These are phyloP conservation scores for Gymnopus androsaceus DNA, from an alignment of 1,284 basidiomycete species.

Conservation along the genomic window DNA sequence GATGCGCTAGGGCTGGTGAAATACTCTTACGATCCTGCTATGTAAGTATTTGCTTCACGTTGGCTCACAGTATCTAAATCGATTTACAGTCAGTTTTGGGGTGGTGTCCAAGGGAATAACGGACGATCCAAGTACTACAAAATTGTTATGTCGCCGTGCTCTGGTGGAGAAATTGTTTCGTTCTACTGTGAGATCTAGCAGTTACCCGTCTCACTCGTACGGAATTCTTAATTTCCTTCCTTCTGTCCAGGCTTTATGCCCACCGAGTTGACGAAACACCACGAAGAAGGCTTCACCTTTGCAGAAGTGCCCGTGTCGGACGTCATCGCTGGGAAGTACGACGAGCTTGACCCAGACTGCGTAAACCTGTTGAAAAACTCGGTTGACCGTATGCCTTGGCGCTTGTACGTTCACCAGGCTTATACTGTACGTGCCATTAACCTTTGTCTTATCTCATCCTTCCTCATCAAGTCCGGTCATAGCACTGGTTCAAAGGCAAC, in stretches of 20 bases:
- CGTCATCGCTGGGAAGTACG: conserved; percentile 32
- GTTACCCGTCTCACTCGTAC: background rate
- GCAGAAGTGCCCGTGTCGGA: conserved; percentile 33
- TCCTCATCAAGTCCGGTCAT: background rate
- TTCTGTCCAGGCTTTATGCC: conserved; percentile 35
- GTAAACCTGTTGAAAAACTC: conserved; percentile 31
- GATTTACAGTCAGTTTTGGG: conserved; percentile 33
- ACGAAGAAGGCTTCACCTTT: conserved; percentile 35
- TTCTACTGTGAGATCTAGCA: conserved; percentile 29
- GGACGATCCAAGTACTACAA: conserved; percentile 37
- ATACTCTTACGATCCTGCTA: conserved; percentile 33
- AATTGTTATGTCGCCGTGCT: conserved; percentile 38
- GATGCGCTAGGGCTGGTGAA: conserved; percentile 32
- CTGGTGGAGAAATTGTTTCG: conserved; percentile 32
- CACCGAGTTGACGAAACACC: conserved; percentile 34
- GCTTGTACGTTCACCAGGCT: conserved; percentile 35
- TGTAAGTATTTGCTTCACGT: conserved; percentile 23
- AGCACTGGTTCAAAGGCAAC: conserved; percentile 33
- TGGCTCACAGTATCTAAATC: background rate
- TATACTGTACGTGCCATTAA: conserved; percentile 25
- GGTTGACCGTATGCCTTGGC: conserved; percentile 37
- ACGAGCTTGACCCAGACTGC: conserved; percentile 34
- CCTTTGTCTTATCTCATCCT: background rate
- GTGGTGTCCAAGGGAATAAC: conserved; percentile 29
- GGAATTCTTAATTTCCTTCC: background rate